Conservation (phyloP, 2,329 filamentous ascomycete species). For the Paecilomyces fulvus region DNA sequence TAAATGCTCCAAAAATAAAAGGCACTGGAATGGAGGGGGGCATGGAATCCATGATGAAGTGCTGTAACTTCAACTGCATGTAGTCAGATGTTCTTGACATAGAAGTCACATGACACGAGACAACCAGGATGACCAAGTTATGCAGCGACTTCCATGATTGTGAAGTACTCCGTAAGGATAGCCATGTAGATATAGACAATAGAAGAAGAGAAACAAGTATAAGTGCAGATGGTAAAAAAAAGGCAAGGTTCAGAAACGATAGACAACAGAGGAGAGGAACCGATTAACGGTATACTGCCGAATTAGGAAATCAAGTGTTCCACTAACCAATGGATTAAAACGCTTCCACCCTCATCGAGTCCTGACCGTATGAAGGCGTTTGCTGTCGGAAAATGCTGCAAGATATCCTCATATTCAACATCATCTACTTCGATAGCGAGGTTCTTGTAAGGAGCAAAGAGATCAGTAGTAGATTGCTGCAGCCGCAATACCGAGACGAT, state of each 20-base stretch:
- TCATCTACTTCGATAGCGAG: constrained; percentile 81
- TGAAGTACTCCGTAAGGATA: neutral
- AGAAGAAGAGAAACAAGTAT: neutral
- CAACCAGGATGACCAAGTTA: neutral
- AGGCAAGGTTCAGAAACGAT: neutral
- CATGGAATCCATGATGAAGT: neutral
- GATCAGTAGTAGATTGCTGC: constrained; percentile 46
- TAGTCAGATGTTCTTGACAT: neutral
- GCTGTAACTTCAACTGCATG: neutral
- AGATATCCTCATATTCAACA: constrained; percentile 76
- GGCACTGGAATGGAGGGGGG: neutral
- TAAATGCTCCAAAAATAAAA: neutral
- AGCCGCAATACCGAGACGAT: constrained; percentile 74
- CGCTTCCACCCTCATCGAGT: constrained; percentile 51
- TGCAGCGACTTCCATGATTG: neutral
- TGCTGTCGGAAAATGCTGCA: constrained; percentile 69
- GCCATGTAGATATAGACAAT: neutral
- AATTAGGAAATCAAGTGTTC: neutral
- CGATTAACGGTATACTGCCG: neutral
- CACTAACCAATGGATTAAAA: constrained; percentile 64
- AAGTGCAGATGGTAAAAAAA: neutral
- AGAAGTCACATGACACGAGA: neutral
- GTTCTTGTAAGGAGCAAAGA: constrained; percentile 59
- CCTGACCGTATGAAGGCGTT: constrained; percentile 78
- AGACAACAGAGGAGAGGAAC: neutral